A percentile compares a stretch with the other conserved stretches of the same genome.
Conservation (phyloP, 148 eudicot genomes). For the Cornus suecica region DNA sequence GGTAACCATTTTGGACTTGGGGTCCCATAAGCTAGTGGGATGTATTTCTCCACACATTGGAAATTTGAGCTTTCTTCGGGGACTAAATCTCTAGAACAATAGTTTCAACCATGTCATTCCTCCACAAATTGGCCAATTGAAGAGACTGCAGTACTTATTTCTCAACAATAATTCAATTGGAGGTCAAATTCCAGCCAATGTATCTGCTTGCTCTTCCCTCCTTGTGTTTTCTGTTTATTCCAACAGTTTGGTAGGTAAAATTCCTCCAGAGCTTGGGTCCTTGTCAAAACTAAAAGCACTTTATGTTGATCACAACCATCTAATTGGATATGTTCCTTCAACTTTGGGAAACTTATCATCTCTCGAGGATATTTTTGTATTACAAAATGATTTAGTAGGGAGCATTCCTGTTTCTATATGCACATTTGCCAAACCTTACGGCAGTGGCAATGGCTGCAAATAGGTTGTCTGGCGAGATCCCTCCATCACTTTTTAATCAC, state of each 20-base stretch:
- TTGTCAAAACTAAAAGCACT: conserved; percentile 18
- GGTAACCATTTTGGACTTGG: no score
- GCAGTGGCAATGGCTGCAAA: not conserved
- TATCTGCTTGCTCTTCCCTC: conserved; percentile 16
- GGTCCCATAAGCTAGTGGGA: no score
- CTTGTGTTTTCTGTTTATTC: not conserved
- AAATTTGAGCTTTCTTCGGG: no score
- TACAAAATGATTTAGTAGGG: not conserved
- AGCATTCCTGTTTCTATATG: not conserved
- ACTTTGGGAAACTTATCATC: not conserved
- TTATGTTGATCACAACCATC: conserved; percentile 1
- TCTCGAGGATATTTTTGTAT: not conserved
- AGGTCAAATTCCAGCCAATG: conserved; percentile 5
- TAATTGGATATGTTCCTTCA: not conserved
- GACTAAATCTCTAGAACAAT: no score
- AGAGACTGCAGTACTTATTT: not conserved
- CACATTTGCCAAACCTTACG: not conserved
- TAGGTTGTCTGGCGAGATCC: not conserved
- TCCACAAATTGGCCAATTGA: conserved; percentile 6
- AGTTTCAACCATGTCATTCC: no score
- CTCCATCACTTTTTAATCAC: no score
- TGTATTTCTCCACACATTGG: no score
- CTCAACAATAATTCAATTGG: conserved; percentile 1
- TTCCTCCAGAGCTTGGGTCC: conserved; percentile 24
- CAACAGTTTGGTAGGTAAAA: conserved; percentile 25